Base-by-base conservation (phyloP, 208 protist species). In the Leishmania gerbilli region DNA sequence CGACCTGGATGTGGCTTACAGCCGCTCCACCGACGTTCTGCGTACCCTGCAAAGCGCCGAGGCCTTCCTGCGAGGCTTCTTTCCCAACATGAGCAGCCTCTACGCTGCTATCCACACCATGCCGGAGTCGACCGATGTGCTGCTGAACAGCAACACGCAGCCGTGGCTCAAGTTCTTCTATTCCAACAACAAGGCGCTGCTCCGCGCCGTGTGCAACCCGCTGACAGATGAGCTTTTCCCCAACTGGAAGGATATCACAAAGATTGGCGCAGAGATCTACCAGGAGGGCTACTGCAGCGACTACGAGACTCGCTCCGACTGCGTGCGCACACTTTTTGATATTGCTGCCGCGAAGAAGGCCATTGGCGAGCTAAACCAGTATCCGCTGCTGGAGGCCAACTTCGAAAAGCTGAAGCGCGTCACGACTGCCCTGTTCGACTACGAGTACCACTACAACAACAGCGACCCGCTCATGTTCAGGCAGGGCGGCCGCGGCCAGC, bases 11-110 rank as follows among this genome's bases (percentile, higher is more conserved):
- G 74, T 93, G 53, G 31, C 85, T n/a, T 90, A 91, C 83, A 89
- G 82, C 65, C 90, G 90, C 68, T 92, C 90, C 27, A 92, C 90
- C 13, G 88, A 90, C 58, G 81, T 90, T 51, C 79, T 84, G 49
- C 90, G 90, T 62, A 93, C 89, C 19, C 80, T 93, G 86, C 89
- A 93, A 74, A 93, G 89, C 71, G 82, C 87, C n/a, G 84, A 85
- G 45, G 86, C 82, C 3, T 84, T 93, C n/a, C 79, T 93, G 80
- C 77, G 75, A 53, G 86, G 88, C 62, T 81, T 91, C 62, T 93
- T 91, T 81, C 85, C 85, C 3, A 79, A 88, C 79, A 75, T 68
- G 42, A 67, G 1, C 34, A 78, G 77, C n/a, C 87, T 84, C 45
- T 93, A 85, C 75, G 81, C 92, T 55, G 90, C 86, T 40, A 87